A percentile compares a stretch with the other conserved stretches of the same genome.
Conservation (phyloP, 345 rosid genomes). For the Excoecaria agallocha region DNA sequence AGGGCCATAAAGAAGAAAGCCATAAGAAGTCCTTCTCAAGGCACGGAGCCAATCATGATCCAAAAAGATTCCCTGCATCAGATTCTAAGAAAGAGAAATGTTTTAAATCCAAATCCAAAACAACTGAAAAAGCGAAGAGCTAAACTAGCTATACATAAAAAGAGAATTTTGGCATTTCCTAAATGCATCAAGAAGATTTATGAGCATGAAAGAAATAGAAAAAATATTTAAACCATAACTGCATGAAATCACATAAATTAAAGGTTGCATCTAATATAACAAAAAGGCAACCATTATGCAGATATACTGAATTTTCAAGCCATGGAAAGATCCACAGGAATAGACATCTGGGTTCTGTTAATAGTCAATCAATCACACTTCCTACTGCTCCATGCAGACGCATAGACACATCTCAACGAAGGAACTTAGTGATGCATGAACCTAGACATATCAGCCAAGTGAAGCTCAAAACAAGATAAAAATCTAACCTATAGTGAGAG, state of each 20-base stretch:
- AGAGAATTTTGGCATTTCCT: not conserved
- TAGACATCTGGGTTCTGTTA: not conserved
- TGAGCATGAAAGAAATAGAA: not conserved
- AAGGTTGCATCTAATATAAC: not conserved
- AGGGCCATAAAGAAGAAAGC: slow-evolving; percentile 85
- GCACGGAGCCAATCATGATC: slow-evolving; percentile 89
- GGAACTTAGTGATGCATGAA: not conserved
- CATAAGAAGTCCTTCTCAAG: slow-evolving; percentile 83
- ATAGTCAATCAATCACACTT: not conserved
- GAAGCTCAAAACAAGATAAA: too few relatives aligned
- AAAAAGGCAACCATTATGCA: not conserved
- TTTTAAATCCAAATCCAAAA: slow-evolving; percentile 23
- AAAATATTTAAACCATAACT: not conserved
- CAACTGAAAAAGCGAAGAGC: slow-evolving; percentile 3
- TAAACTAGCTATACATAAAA: slow-evolving; percentile 17
- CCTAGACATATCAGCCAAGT: too few relatives aligned
- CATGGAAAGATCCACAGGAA: not conserved
- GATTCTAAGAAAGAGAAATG: slow-evolving; percentile 37
- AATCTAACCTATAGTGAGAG: too few relatives aligned
- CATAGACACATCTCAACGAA: not conserved
- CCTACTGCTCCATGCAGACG: not conserved
- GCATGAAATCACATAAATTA: not conserved
- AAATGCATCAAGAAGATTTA: not conserved
- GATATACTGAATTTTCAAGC: not conserved
- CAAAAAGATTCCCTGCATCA: slow-evolving; percentile 37